Evolutionary conservation across 345 rosid genomes (phyloP), one percentile per base, ranked within the genome.

Genomic region (Eucalyptus microcorys): DNA sequence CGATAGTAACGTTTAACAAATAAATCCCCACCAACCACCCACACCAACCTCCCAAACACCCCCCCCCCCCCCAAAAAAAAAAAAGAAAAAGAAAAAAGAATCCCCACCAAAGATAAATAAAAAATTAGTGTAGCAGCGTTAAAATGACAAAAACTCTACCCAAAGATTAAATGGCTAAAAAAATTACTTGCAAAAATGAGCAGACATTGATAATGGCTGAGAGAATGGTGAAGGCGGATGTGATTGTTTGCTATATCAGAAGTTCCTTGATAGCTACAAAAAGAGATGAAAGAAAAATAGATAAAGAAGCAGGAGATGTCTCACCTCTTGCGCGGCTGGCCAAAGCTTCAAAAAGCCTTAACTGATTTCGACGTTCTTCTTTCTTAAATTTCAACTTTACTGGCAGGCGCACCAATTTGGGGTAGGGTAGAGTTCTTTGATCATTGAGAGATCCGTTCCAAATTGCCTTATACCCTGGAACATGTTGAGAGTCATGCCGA

Each of bases 361-460:
- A 59, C 50, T 95, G 97, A 71, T 91, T 89, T 85, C 92, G 87
- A 7, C 96, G 96, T 92, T 95, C 98, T 93, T 97, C 99, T 91
- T 92, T 90, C 92, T 96, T 95, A 89, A 86, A 95, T 88, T 96
- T 96, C 84, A 94, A 92, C 90, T 96, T 96, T 88, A 95, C 91
- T 88, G 95, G 99, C 83, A 91, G 94, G 59, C 96, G 97, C 4
- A 96, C 92, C 92, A 93, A 89, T 32, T 93, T 90, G 87, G 97
- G 96, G 87, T 95, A 96, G 88, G 96, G 86, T 95, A 95, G 88
- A 95, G 93, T 86, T 92, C 97, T 91, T 92, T 95, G 86, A 96
- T 92, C 96, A 95, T 91, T 9, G 95, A 91, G 22, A 97, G 92
- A 91, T 96, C 95, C 81, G 96, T 92, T 80, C 98, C 98, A 89